phyloP scores from a whole-genome alignment of 2,329 filamentous ascomycete species.

The Sporothrix humicola region DNA sequence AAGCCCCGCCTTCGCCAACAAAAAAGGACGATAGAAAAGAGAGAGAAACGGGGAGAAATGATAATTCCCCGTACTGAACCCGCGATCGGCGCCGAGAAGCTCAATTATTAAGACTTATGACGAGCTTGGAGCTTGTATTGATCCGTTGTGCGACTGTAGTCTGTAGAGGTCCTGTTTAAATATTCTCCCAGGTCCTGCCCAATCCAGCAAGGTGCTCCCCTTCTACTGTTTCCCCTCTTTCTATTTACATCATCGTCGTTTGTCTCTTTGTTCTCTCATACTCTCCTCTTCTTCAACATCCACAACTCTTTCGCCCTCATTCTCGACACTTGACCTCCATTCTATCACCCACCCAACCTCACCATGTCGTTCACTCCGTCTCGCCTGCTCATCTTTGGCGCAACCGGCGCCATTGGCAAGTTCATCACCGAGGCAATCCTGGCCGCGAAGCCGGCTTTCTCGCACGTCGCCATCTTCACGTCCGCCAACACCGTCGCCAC shows the following conservation, averaged over 20 bases:
- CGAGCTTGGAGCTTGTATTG: neutral
- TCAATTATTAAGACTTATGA: neutral
- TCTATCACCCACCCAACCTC: neutral
- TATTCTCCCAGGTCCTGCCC: neutral
- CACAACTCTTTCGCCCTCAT: too few relatives aligned
- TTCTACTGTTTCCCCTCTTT: neutral
- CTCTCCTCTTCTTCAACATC: too few relatives aligned
- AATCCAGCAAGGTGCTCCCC: neutral
- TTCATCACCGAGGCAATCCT: conserved; percentile 47
- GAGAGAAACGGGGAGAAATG: too few relatives aligned
- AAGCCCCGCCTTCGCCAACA: conserved; percentile 11
- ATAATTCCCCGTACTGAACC: neutral
- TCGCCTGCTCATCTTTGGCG: conserved; percentile 44
- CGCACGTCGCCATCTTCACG: conserved; percentile 46
- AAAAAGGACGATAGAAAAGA: neutral
- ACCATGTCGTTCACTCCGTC: conserved; percentile 31
- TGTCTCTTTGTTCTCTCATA: too few relatives aligned
- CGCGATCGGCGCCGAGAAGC: neutral
- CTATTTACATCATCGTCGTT: neutral
- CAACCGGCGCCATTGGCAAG: conserved; percentile 48
- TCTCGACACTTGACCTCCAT: too few relatives aligned
- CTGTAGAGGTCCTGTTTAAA: neutral
- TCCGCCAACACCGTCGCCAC: conserved; percentile 56
- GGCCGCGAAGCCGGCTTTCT: conserved; percentile 43
- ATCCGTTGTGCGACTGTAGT: too few relatives aligned